These are phyloP conservation scores for Zygoascus biomembranicola DNA, from an alignment of 805 yeast species.

Conservation along the genomic window DNA sequence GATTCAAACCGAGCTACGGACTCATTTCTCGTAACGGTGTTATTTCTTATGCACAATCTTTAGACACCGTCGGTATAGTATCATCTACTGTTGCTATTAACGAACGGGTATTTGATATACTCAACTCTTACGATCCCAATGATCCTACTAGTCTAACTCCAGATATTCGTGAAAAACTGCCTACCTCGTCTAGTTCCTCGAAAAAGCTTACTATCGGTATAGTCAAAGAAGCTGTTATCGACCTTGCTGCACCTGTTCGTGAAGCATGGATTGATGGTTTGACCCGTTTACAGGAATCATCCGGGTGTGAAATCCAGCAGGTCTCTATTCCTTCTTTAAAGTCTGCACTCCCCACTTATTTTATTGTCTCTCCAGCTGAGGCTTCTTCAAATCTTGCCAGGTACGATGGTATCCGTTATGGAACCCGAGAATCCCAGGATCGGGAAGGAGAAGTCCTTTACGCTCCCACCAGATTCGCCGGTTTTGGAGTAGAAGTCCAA, in stretches of 20 bases:
- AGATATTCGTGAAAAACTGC: conserved; percentile 13
- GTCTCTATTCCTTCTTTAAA: conserved; percentile 67
- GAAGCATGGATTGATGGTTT: conserved; percentile 42
- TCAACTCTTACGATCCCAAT: conserved; percentile 56
- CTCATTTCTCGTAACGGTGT: conserved; percentile 89
- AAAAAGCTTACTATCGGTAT: conserved; percentile 54
- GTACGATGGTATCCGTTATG: conserved; percentile 86
- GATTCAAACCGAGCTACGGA: conserved; percentile 93
- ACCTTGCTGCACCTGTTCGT: conserved; percentile 42
- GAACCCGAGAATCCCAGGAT: conserved; percentile 34
- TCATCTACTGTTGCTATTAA: conserved; percentile 42
- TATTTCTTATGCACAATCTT: conserved; percentile 82
- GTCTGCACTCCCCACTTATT: conserved; percentile 69
- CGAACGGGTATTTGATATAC: conserved; percentile 40
- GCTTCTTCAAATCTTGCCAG: conserved; percentile 88
- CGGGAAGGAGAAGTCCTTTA: conserved; percentile 26
- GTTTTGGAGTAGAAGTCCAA: conserved; percentile 78
- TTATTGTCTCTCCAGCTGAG: conserved; percentile 84
- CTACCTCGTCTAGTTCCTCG: not conserved
- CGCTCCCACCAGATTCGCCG: conserved; percentile 50
- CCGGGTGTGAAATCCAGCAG: conserved; percentile 48
- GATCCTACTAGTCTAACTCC: conserved; percentile 61
- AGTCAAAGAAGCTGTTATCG: conserved; percentile 57
- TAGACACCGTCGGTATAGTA: conserved; percentile 89
- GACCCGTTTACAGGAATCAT: conserved; percentile 30